A percentile compares a stretch with the other conserved stretches of the same genome.
Evolutionary conservation across 768 basidiomycete genomes (phyloP).

Genomic region (Goffeauzyma gilvescens): DNA sequence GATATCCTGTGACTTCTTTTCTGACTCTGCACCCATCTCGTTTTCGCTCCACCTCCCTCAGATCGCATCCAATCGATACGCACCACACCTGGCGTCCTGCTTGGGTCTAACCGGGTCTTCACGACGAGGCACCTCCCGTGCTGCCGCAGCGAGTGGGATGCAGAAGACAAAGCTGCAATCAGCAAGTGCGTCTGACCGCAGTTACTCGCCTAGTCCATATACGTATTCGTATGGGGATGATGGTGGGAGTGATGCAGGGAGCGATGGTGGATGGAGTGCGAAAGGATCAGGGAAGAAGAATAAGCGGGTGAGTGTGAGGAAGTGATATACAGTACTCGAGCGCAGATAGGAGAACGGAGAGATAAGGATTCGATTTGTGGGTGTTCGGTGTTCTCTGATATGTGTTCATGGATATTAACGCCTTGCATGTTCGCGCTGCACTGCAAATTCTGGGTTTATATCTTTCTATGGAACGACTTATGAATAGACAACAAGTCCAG

Average conservation of each 20-base stretch:
- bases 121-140: constrained; percentile 3
- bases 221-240: constrained; percentile 2
- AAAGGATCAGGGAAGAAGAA: background rate
- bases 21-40: no score
- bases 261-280: constrained; percentile 2
- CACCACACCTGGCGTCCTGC: constrained; percentile 10
- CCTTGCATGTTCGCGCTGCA: background rate
- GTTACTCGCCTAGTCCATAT: background rate
- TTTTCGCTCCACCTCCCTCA: constrained; percentile 1
- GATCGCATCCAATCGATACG: constrained; percentile 11
- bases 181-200: background rate
- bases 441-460: background rate
- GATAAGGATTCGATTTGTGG: background rate
- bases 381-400: background rate
- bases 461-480: background rate
- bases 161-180: background rate
- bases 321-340: background rate
- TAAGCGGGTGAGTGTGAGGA: background rate
- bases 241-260: constrained; percentile 4
- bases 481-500: background rate
- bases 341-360: background rate
- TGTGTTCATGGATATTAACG: background rate
- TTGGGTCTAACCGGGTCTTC: constrained; percentile 6
- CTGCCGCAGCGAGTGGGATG: constrained; percentile 5
- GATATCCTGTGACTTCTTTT: no score